A percentile compares a stretch with the other conserved stretches of the same genome.
phyloP scores from a whole-genome alignment of 768 basidiomycete species.

The Lactarius sanguifluus region DNA sequence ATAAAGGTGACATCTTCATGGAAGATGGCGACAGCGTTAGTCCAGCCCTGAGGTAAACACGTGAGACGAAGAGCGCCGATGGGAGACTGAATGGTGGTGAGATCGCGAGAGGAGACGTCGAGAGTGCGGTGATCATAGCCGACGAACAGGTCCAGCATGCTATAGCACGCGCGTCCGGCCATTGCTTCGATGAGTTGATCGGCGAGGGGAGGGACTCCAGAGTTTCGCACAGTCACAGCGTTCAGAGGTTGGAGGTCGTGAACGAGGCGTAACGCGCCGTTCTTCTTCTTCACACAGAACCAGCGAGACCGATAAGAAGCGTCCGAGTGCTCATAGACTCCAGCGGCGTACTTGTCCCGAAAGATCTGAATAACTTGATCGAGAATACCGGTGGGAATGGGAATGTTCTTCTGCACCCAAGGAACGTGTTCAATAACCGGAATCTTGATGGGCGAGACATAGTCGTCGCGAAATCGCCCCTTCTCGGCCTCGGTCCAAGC shows the following conservation, averaged over 20 bases:
- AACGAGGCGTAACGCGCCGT: slow-evolving; percentile 25
- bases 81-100: slow-evolving; percentile 4
- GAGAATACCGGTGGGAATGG: too few species aligned
- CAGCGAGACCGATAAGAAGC: background rate
- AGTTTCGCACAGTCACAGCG: slow-evolving; percentile 28
- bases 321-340: slow-evolving; percentile 35
- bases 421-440: too few species aligned
- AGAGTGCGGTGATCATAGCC: background rate
- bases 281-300: background rate
- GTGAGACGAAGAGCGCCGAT: background rate
- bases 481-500: slow-evolving; percentile 1
- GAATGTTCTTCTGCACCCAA: too few species aligned
- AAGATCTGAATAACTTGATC: too few species aligned
- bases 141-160: slow-evolving; percentile 2
- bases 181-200: slow-evolving; percentile 30
- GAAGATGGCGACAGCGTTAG: background rate
- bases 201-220: slow-evolving; percentile 14
- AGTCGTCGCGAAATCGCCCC: background rate
- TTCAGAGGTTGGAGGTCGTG: slow-evolving; percentile 34
- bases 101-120: background rate
- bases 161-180: slow-evolving; percentile 32
- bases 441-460: too few species aligned
- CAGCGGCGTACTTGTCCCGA: slow-evolving; percentile 21
- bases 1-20: slow-evolving; percentile 6
- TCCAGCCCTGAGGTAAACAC: background rate